These are phyloP conservation scores for Juglanconis sp. DNA, from an alignment of 2,329 filamentous ascomycete genomes.

Conservation along the genomic window DNA sequence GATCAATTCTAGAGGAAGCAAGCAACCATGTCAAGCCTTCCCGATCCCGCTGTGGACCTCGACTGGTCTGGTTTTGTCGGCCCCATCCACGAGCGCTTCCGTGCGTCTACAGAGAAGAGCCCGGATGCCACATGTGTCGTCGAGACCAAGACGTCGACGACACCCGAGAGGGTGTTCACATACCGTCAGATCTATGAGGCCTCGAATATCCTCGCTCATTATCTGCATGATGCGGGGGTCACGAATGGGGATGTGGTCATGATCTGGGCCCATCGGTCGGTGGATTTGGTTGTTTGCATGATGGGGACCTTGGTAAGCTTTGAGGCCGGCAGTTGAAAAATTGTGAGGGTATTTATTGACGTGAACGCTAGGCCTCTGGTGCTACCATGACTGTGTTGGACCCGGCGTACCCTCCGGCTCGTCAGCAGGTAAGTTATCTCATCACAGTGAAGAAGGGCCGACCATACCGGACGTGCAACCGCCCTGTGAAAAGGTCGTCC, in stretches of 20 bases:
- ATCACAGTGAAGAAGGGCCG: background rate
- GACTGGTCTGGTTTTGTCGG: conserved; percentile 64
- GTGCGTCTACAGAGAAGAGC: conserved; percentile 61
- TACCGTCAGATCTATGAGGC: conserved; percentile 86
- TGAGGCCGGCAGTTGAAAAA: background rate
- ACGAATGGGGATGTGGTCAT: conserved; percentile 85
- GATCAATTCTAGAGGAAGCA: background rate
- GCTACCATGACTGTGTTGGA: conserved; percentile 68
- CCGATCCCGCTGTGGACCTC: conserved; percentile 65
- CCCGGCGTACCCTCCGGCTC: conserved; percentile 75
- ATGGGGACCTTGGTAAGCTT: conserved; percentile 60
- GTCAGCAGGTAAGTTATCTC: conserved; percentile 53
- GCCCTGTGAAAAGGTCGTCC: too few relatives aligned
- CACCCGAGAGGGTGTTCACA: conserved; percentile 66
- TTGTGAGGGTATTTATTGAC: background rate
- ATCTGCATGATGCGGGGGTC: conserved; percentile 71
- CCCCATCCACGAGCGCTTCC: conserved; percentile 70
- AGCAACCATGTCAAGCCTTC: conserved; percentile 32
- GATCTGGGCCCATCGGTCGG: conserved; percentile 81
- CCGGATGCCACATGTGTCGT: conserved; percentile 57
- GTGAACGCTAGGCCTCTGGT: conserved; percentile 46
- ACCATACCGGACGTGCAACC: too few relatives aligned
- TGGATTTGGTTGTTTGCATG: conserved; percentile 63
- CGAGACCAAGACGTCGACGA: conserved; percentile 44
- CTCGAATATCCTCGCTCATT: conserved; percentile 75